Conservation (phyloP, 768 basidiomycete species). For the Collybia sp. region DNA sequence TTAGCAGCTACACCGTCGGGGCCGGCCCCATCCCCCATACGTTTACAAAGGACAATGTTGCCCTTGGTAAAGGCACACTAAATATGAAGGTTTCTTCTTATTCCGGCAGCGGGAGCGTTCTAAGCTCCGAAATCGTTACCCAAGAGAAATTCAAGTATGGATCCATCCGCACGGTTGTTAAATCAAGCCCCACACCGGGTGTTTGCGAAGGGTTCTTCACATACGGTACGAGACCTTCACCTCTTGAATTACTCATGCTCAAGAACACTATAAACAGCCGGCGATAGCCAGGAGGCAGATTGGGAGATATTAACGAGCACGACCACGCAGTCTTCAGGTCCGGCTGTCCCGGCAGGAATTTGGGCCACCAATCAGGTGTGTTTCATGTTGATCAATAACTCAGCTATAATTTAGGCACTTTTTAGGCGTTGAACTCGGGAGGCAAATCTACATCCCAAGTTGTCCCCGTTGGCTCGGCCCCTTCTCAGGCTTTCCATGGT, state of each 20-base stretch:
- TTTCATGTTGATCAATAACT: not conserved
- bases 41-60: conserved; percentile 23
- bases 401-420: conserved; percentile 11
- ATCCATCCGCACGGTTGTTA: conserved; percentile 28
- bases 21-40: conserved; percentile 15
- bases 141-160: conserved; percentile 23
- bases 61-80: conserved; percentile 24
- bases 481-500: conserved; percentile 28
- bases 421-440: conserved; percentile 6
- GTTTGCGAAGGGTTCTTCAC: conserved; percentile 33
- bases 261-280: conserved; percentile 13
- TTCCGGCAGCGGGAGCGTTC: conserved; percentile 19
- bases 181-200: conserved; percentile 26
- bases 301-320: conserved; percentile 32
- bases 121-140: conserved; percentile 24
- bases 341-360: conserved; percentile 25
- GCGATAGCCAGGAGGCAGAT: conserved; percentile 26
- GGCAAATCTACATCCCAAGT: conserved; percentile 10
- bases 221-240: conserved; percentile 18
- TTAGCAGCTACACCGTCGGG: conserved; percentile 20
- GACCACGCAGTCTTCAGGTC: conserved; percentile 12
- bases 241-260: no score
- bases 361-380: conserved; percentile 31
- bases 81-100: conserved; percentile 28
- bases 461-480: conserved; percentile 27